Evolutionary conservation across 768 basidiomycete genomes (phyloP), one percentile per base, ranked within the genome.

Genomic region (Leccinellum rugosiceps): DNA sequence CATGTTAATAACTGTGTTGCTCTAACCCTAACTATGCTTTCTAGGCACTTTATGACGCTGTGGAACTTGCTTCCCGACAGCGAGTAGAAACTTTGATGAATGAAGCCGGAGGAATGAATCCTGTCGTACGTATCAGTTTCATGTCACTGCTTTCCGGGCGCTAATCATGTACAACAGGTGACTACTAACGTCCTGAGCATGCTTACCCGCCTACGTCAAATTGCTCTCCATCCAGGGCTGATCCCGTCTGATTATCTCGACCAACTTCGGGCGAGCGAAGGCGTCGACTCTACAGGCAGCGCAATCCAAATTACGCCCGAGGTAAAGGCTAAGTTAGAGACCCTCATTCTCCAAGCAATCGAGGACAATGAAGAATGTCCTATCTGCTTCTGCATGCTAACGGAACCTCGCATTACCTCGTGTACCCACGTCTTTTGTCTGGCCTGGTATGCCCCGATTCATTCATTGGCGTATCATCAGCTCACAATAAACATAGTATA

Each of bases 301-400:
- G 63, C 74, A 14, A 72, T 77, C 8, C 68, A 75, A 15, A 61
- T 90, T 25, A 84, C 81, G 14, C 72, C 83, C 13, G 80, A 80
- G 45, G 78, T 86, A 21, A 84, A 77, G 63, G 58, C 71, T 1
- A 79, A 79, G 23, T 72, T 93, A 32, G 88, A 90, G 66, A 70
- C 64, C 23, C 60, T 80, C 4, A 78, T 93, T 45, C 77, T 80
- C 11, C 81, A 86, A 65, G 83, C 83, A 0, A 84, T 92, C 35
- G 91, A 92, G 65, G 90, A 93, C 61, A 85, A 77, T 52, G 88
- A 92, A 74, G 91, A 93, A 68, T 93, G 91, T 66, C 88, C 90
- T 1, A 77, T 92, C 52, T 92, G 90, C 64, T 86, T 90, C 58
- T 71, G 72, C 56, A 70, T 83, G 19, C 62, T 87, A 9, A 77